phyloP scores from a whole-genome alignment of 1,284 basidiomycete genomes.

The Marasmius fiardii region DNA sequence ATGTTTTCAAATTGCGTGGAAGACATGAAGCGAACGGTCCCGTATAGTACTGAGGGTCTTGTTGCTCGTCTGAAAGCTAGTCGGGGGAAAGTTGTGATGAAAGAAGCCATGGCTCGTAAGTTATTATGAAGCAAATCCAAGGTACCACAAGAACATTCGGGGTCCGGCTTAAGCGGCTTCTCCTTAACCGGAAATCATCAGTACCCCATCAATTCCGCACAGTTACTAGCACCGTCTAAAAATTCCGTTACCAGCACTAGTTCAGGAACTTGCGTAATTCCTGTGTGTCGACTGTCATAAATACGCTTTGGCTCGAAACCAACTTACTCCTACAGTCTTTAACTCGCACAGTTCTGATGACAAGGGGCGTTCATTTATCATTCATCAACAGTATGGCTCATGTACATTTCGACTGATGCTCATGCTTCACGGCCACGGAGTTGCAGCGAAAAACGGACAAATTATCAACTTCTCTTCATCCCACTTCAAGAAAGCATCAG shows the following conservation, averaged over 20 bases:
- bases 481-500: constrained; percentile 24
- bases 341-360: too few species aligned
- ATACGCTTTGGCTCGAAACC: too few species aligned
- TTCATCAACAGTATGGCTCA: too few species aligned
- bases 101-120: constrained; percentile 4
- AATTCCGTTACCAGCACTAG: too few species aligned
- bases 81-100: constrained; percentile 6
- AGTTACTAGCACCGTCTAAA: background rate
- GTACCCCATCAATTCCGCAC: background rate
- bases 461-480: constrained; percentile 39
- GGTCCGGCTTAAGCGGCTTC: background rate
- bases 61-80: constrained; percentile 1
- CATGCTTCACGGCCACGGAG: constrained; percentile 23
- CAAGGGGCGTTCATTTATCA: too few species aligned
- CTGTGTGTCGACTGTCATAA: too few species aligned
- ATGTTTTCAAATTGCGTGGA: constrained; percentile 63
- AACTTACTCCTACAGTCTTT: too few species aligned
- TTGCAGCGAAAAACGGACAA: constrained; percentile 37
- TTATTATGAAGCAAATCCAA: background rate
- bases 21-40: constrained; percentile 35
- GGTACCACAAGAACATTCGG: background rate
- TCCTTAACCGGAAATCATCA: background rate
- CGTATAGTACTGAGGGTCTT: constrained; percentile 14
- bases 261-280: too few species aligned
- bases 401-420: background rate